Evolutionary conservation across 2,329 filamentous ascomycete genomes (phyloP).

Genomic region (Cordyceps tenuipes): DNA sequence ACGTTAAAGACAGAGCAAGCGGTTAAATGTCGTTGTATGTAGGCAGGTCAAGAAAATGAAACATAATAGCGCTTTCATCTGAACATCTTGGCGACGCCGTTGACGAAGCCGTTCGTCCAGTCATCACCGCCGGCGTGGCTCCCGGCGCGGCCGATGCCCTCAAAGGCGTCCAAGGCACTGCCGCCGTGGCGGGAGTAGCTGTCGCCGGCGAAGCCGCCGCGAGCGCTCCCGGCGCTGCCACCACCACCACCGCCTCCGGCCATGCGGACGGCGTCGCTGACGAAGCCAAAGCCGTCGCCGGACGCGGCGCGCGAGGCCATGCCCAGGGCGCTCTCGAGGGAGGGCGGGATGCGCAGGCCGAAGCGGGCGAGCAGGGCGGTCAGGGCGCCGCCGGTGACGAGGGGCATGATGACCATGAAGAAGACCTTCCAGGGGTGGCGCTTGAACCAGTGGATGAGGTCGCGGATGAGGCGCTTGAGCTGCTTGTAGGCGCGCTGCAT

Average conservation of each 20-base stretch:
- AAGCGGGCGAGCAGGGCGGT: constrained; percentile 70
- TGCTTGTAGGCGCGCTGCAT: constrained; percentile 64
- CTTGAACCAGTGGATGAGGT: constrained; percentile 74
- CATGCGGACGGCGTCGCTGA: constrained; percentile 49
- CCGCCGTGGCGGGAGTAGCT: not conserved
- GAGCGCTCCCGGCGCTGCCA: constrained; percentile 14
- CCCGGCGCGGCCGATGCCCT: constrained; percentile 16
- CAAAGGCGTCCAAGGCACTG: constrained; percentile 22
- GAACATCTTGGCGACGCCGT: constrained; percentile 35
- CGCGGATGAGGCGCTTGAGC: constrained; percentile 69
- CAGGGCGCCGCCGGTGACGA: constrained; percentile 76
- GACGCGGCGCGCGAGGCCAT: constrained; percentile 40
- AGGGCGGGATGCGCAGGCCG: constrained; percentile 65
- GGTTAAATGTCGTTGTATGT: not conserved
- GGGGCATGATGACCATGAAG: constrained; percentile 76
- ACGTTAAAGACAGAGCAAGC: not conserved
- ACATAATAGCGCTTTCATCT: constrained; percentile 21
- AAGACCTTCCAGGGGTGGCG: constrained; percentile 82
- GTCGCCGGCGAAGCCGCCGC: constrained; percentile 18
- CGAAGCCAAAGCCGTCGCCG: constrained; percentile 40
- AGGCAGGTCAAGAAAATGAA: not conserved
- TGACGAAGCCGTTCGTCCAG: constrained; percentile 23
- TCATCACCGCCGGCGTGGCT: constrained; percentile 19
- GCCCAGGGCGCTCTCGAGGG: constrained; percentile 51
- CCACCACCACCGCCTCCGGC: constrained; percentile 29